Conservation (phyloP, 73 alveolate species). For the Urostyla sp. region DNA sequence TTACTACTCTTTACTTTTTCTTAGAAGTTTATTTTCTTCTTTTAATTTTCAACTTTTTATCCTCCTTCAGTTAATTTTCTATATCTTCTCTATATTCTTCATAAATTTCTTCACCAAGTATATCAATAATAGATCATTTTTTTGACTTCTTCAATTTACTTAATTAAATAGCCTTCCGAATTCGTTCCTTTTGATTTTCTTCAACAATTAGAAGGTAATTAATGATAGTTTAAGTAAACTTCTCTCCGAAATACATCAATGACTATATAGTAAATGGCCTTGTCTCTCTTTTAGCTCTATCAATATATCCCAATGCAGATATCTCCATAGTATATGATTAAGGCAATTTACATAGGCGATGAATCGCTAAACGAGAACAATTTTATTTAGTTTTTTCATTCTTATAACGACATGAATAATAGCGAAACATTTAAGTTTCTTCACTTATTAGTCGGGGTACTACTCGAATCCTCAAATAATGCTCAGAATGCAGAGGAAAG, state of each 20-base stretch:
- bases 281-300: conserved; percentile 32
- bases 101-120: conserved; percentile 49
- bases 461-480: conserved; percentile 44
- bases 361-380: conserved; percentile 72
- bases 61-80: conserved; percentile 19
- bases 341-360: conserved; percentile 67
- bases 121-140: conserved; percentile 47
- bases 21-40: not conserved
- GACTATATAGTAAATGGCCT: conserved; percentile 25
- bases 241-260: conserved; percentile 33
- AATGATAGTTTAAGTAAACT: conserved; percentile 6
- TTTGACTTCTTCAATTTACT: conserved; percentile 44
- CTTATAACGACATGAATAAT: conserved; percentile 70
- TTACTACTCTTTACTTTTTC: not conserved
- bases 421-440: conserved; percentile 63
- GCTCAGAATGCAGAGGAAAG: conserved; percentile 59
- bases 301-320: conserved; percentile 52
- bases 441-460: conserved; percentile 53
- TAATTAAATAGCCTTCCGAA: conserved; percentile 36
- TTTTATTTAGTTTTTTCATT: conserved; percentile 69
- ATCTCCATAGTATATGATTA: conserved; percentile 64
- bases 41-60: not conserved
- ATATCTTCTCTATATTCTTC: conserved; percentile 39
- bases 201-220: conserved; percentile 35
- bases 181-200: conserved; percentile 35